A percentile compares a stretch with the other conserved stretches of the same genome.
These are phyloP conservation scores for Fusarium multiceps DNA, from an alignment of 2,329 filamentous ascomycete genomes.

Conservation along the genomic window DNA sequence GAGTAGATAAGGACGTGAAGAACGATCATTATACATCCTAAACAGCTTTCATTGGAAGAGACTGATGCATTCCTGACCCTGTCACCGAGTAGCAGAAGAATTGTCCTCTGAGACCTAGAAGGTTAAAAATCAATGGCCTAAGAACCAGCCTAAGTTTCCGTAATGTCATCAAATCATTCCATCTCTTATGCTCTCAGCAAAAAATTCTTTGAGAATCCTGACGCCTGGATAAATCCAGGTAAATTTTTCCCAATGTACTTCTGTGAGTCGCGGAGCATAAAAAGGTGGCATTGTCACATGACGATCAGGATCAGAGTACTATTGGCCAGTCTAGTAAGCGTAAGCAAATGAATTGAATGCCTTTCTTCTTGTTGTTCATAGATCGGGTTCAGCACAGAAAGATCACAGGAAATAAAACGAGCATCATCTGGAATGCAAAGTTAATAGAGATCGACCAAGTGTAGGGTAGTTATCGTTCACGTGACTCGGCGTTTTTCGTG, in stretches of 20 bases:
- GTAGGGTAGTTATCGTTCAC: slow-evolving; percentile 4
- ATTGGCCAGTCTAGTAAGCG: not conserved
- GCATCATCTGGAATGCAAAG: not conserved
- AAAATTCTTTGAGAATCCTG: not conserved
- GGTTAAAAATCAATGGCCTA: not conserved
- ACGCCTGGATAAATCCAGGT: too few species aligned
- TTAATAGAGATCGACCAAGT: not conserved
- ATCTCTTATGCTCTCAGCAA: not conserved
- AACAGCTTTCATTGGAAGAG: not conserved
- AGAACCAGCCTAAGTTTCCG: not conserved
- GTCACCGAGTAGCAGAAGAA: not conserved
- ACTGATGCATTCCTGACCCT: not conserved
- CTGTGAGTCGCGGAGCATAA: not conserved
- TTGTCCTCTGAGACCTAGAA: not conserved
- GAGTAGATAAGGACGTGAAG: not conserved
- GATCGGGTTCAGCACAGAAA: not conserved
- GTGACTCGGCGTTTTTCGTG: slow-evolving; percentile 47
- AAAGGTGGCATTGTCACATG: accelerated
- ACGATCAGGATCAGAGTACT: not conserved
- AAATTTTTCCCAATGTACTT: not conserved
- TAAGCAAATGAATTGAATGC: not conserved
- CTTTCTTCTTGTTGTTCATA: not conserved
- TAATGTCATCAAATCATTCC: not conserved
- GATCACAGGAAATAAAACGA: not conserved
- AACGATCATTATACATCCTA: not conserved